Conservation (phyloP, 2,329 filamentous ascomycete species). For the Tolypocladium cylindrosporum region DNA sequence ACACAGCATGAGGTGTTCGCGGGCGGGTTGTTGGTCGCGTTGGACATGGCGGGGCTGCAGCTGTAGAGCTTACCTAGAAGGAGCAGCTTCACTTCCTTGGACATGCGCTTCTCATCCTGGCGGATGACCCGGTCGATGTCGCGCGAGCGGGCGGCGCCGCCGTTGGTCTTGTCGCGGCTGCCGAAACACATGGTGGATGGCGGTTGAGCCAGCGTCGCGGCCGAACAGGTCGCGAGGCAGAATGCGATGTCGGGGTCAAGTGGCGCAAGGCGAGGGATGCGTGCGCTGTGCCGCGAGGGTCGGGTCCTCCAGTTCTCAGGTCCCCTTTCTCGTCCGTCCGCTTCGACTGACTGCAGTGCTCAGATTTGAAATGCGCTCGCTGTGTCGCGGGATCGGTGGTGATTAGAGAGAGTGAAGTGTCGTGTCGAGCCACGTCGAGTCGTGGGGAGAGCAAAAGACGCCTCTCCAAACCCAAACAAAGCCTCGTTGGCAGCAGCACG, state of each 20-base stretch:
- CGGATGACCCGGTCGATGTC: slow-evolving; percentile 83
- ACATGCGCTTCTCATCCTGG: slow-evolving; percentile 76
- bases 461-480: background rate
- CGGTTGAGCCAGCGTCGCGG: background rate
- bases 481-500: background rate
- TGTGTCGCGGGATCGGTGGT: background rate
- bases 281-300: background rate
- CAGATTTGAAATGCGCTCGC: background rate
- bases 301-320: background rate
- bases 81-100: slow-evolving; percentile 86
- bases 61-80: slow-evolving; percentile 50
- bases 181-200: slow-evolving; percentile 51
- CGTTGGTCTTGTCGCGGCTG: slow-evolving; percentile 37
- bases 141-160: slow-evolving; percentile 45
- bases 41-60: background rate
- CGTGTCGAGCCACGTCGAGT: background rate
- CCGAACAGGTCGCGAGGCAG: background rate
- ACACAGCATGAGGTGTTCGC: background rate
- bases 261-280: background rate
- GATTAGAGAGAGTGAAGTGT: background rate
- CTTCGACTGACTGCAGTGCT: background rate
- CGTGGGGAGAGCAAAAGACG: background rate
- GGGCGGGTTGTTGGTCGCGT: background rate
- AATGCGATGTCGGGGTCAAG: background rate
- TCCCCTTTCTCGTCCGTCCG: background rate